Base-by-base conservation (phyloP, 495 filamentous ascomycete species). In the Usnea hakonensis region DNA sequence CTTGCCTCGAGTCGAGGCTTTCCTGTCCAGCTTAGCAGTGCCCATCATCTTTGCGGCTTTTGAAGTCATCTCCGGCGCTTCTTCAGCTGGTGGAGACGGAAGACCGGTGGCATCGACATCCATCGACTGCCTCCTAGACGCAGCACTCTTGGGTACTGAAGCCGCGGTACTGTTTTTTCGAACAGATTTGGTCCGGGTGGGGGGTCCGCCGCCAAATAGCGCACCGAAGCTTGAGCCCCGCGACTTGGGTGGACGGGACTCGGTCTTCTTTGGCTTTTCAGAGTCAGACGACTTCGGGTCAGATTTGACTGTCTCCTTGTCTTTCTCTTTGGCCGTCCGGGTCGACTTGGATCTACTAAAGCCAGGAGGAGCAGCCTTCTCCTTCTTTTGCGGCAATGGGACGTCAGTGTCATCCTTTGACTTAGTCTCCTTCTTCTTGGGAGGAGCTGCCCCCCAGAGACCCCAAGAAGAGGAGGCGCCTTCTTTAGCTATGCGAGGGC, bases 31-130 rank as follows among this genome's bases (percentile, higher is more conserved):
- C 54, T 70, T 74, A 13, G 74, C 70, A 23, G 79, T 73, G 36
- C 83, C 84, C 81, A 86, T 84, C 54, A 86, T 61, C 70, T 81
- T 82, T 14, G 83, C 82, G 50, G 81, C 83, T 71, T 87, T 87
- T 38, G 76, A 76, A 35, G 76, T 68, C 43, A 81, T 69, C 36
- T 78, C 78, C 13, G 68, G 71, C 50, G 73, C 68, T 16, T 79
- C 80, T 32, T 85, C 83, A 14, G 78, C 75, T 60, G 80, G 81
- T 19, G 80, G 81, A 19, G 81, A 79, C 37, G 80, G 77, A 60
- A 83, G 74, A 21, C 73, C 77, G 63, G 63, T 67, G 30, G 74
- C 77, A 61, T 80, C 76, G 19, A 75, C 70, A 65, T 83, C 82
- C 33, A 82, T 68, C 7, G 83, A 83, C 26, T 76, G 72, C 8